phyloP scores from a whole-genome alignment of 768 basidiomycete species.

The Suillus lakei region DNA sequence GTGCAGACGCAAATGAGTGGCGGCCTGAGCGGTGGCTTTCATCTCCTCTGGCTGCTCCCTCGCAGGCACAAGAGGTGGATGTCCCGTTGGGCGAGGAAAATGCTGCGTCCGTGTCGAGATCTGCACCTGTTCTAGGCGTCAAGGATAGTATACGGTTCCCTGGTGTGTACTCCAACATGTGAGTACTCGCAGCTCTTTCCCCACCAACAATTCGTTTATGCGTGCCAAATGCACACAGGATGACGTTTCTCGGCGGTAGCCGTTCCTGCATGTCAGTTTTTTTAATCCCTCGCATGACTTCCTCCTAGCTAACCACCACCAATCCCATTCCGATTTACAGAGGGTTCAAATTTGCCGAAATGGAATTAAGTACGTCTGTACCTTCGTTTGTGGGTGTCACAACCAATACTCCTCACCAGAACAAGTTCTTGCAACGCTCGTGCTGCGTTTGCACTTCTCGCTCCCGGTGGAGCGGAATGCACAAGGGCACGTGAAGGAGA shows the following conservation, averaged over 20 bases:
- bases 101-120: not conserved
- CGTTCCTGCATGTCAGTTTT: constrained; percentile 4
- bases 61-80: constrained; percentile 12
- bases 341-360: constrained; percentile 3
- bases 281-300: not conserved
- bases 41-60: constrained; percentile 37
- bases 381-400: not conserved
- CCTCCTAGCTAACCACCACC: not conserved
- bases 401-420: not conserved
- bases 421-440: not conserved
- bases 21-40: constrained; percentile 55
- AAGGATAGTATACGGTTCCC: constrained; percentile 24
- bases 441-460: constrained; percentile 24
- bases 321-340: not conserved
- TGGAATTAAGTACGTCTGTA: constrained; percentile 4
- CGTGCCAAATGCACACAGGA: not conserved
- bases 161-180: constrained; percentile 5
- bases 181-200: not conserved
- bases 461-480: constrained; percentile 16
- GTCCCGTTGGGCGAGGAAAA: constrained; percentile 25
- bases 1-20: constrained; percentile 50
- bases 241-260: constrained; percentile 8
- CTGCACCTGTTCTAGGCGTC: not conserved
- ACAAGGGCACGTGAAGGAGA: constrained; percentile 23
- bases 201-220: not conserved